These are phyloP conservation scores for Cairneyella variabilis DNA, from an alignment of 495 filamentous ascomycete genomes.

Conservation along the genomic window DNA sequence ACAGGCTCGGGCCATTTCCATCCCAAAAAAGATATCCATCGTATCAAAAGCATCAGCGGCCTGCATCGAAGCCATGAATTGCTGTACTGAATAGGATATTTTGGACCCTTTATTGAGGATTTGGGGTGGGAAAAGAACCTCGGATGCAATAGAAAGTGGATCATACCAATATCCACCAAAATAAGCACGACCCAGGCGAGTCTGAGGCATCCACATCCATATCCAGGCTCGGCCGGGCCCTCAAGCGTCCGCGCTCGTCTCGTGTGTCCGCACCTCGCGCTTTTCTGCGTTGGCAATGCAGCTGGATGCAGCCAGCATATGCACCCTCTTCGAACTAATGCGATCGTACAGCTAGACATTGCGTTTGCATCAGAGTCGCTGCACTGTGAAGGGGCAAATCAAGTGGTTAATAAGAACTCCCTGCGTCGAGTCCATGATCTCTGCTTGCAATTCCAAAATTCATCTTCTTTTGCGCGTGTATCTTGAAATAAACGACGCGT, in stretches of 20 bases:
- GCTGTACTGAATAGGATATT: neutral
- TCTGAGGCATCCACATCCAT: neutral
- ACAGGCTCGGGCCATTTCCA: constrained; percentile 21
- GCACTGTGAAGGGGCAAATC: constrained; percentile 12
- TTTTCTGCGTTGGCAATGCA: constrained; percentile 16
- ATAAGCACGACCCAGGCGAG: neutral
- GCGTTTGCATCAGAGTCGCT: constrained; percentile 9
- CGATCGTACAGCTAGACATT: constrained; percentile 13
- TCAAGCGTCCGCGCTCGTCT: no score
- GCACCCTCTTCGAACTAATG: no score
- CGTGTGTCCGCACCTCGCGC: constrained; percentile 11
- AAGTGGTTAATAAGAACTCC: constrained; percentile 19
- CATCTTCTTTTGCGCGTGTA: constrained; percentile 7
- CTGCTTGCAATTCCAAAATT: neutral
- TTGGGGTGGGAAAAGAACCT: neutral
- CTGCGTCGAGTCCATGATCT: constrained; percentile 19
- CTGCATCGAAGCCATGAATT: no score
- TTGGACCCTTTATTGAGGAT: neutral
- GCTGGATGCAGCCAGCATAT: constrained; percentile 25
- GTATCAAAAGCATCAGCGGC: constrained; percentile 15
- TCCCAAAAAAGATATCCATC: constrained; percentile 15
- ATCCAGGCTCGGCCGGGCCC: no score
- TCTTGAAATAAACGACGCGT: constrained; percentile 22
- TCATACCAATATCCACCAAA: constrained; percentile 6
- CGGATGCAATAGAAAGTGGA: constrained; percentile 7